These are phyloP conservation scores for Paxillus rubicundulus DNA, from an alignment of 768 basidiomycete species.

Conservation along the genomic window DNA sequence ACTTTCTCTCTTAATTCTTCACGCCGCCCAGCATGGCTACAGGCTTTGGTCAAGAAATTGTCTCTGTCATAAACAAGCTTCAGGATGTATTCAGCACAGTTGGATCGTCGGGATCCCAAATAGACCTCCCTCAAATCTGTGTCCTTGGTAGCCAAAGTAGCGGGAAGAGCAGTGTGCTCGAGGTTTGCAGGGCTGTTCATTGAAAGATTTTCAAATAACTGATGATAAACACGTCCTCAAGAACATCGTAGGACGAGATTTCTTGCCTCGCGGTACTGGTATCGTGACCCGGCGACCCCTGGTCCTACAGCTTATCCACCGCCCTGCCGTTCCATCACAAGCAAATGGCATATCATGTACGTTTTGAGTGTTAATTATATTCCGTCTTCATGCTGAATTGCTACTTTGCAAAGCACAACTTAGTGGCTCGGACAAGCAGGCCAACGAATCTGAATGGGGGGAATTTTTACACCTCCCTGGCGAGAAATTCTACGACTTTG, in stretches of 20 bases:
- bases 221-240: conserved; percentile 30
- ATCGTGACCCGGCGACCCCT: conserved; percentile 97
- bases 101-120: conserved; percentile 70
- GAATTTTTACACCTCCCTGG: conserved; percentile 96
- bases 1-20: conserved; percentile 11
- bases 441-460: conserved; percentile 96
- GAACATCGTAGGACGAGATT: conserved; percentile 99
- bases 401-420: conserved; percentile 20
- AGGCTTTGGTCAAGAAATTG: conserved; percentile 78
- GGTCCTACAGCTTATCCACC: conserved; percentile 93
- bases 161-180: conserved; percentile 90
- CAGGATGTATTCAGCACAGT: conserved; percentile 89
- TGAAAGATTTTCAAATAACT: background rate
- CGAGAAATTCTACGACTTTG: conserved; percentile 97
- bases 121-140: conserved; percentile 91
- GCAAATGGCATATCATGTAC: conserved; percentile 45
- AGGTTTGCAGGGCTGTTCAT: conserved; percentile 47
- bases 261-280: conserved; percentile 97
- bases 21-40: conserved; percentile 41
- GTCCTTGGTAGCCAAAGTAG: conserved; percentile 90
- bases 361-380: conserved; percentile 17
- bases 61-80: conserved; percentile 80
- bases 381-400: conserved; percentile 1
- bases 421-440: conserved; percentile 62
- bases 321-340: conserved; percentile 51